phyloP scores from a whole-genome alignment of 768 basidiomycete species.

The Mycena polygramma region DNA sequence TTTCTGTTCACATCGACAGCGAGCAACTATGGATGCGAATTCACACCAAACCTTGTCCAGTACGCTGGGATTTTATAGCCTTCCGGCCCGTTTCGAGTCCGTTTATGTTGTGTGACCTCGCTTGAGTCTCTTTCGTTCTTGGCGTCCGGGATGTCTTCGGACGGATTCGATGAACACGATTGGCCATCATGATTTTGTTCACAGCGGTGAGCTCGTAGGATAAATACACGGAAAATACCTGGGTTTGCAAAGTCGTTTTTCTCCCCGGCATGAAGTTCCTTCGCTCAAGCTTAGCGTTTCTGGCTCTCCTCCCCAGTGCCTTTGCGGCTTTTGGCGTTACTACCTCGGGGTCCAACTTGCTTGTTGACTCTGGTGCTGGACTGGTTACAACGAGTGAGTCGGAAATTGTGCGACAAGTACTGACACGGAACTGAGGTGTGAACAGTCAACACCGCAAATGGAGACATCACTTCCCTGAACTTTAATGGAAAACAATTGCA shows the following conservation, averaged over 20 bases:
- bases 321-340: conserved; percentile 63
- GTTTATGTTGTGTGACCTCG: conserved; percentile 10
- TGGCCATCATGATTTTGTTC: background rate
- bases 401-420: background rate
- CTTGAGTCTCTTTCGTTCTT: background rate
- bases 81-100: conserved; percentile 9
- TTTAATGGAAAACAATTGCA: conserved; percentile 63
- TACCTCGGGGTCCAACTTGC: conserved; percentile 54
- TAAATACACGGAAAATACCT: conserved; percentile 10
- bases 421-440: background rate
- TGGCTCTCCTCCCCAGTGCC: conserved; percentile 47
- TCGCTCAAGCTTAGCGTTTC: conserved; percentile 26
- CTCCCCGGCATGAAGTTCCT: conserved; percentile 31
- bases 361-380: conserved; percentile 60
- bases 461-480: conserved; percentile 60
- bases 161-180: background rate
- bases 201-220: background rate
- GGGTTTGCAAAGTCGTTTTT: background rate
- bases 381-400: conserved; percentile 58
- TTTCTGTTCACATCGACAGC: too few species aligned
- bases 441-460: conserved; percentile 45
- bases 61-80: background rate
- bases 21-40: too few species aligned
- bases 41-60: too few species aligned
- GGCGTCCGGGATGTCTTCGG: conserved; percentile 3